A percentile compares a stretch with the other conserved stretches of the same genome.
These are phyloP conservation scores for Fusarium tuaranense DNA, from an alignment of 2,329 filamentous ascomycete genomes.

Conservation along the genomic window DNA sequence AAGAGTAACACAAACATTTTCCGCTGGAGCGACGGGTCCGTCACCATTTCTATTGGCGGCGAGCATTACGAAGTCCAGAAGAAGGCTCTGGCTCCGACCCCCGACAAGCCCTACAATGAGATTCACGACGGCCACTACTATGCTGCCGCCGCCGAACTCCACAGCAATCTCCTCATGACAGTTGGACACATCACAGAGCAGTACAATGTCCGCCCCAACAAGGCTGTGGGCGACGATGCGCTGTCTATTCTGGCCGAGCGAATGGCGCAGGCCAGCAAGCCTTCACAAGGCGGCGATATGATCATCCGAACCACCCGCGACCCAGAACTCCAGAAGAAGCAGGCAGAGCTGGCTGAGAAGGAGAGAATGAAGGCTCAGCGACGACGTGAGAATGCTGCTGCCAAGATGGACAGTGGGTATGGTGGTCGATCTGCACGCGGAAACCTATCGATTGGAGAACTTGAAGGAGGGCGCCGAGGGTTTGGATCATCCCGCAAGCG, in stretches of 20 bases:
- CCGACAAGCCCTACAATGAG: slow-evolving; percentile 71
- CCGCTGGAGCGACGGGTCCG: slow-evolving; percentile 83
- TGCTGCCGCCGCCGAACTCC: slow-evolving; percentile 76
- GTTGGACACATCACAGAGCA: slow-evolving; percentile 82
- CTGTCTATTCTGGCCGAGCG: slow-evolving; percentile 75
- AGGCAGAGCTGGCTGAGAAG: slow-evolving; percentile 80
- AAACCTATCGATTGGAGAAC: slow-evolving; percentile 74
- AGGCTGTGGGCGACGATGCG: slow-evolving; percentile 77
- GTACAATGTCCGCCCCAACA: slow-evolving; percentile 75
- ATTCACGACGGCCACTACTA: slow-evolving; percentile 81
- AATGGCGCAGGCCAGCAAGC: slow-evolving; percentile 72
- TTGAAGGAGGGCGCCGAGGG: slow-evolving; percentile 71
- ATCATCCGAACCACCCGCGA: slow-evolving; percentile 79
- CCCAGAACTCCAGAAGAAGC: slow-evolving; percentile 79
- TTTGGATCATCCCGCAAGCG: slow-evolving; percentile 64
- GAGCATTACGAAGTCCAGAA: slow-evolving; percentile 81
- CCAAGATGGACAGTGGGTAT: slow-evolving; percentile 71
- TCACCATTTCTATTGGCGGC: slow-evolving; percentile 80
- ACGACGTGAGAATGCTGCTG: slow-evolving; percentile 74
- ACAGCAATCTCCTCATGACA: slow-evolving; percentile 75
- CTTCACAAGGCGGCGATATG: slow-evolving; percentile 68
- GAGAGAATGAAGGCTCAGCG: slow-evolving; percentile 76
- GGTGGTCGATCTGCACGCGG: slow-evolving; percentile 61
- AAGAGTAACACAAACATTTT: slow-evolving; percentile 82
- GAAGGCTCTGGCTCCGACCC: slow-evolving; percentile 74